Evolutionary conservation across 768 basidiomycete genomes (phyloP), one percentile per base, ranked within the genome.

Genomic region (Sarcodon sp.): DNA sequence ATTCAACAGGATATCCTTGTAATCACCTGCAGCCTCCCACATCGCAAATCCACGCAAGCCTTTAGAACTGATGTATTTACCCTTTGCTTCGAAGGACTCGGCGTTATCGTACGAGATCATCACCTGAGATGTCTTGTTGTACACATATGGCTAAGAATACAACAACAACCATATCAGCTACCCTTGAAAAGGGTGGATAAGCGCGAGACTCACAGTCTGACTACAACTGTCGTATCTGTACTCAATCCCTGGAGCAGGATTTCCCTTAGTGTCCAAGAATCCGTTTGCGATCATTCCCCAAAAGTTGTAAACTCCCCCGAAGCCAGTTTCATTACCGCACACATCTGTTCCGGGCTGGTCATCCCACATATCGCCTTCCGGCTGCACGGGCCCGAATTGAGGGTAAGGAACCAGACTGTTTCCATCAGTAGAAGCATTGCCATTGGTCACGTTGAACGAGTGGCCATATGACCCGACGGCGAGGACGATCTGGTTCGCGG

Each of bases 401-500:
- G 81, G 77, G 61, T 71, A 83, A 13, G 69, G 34, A n/a, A 64
- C 63, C 32, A 83, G 59, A 7, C 54, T 52, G 8, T 57, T 66
- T 7, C 43, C 47, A 12, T 54, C 46, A 3, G 57, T 51, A 50
- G 72, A 56, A 0, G 76, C 76, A 34, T 64, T 53, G 15, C 50
- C 54, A 4, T 59, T 43, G 7, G 69, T 57, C 35, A 75, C 69
- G 9, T 53, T 16, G 69, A 69, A 92, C 16, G 87, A 79, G 64
- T 89, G 89, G 0, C 87, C 88, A 63, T 89, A 94, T 13, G 82
- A 67, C 10, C 91, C 77, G 0, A 94, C 79, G 47, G 91, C 93
- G 6, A 97, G 76, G 31, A 90, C 77, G 49, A 94, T 80, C 66
- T 85, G 65, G 46, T 71, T 63, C 7, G 70, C 64, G 13, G 90